Evolutionary conservation across 208 protist genomes (phyloP).

Genomic region (Leptomonas seymouri): DNA sequence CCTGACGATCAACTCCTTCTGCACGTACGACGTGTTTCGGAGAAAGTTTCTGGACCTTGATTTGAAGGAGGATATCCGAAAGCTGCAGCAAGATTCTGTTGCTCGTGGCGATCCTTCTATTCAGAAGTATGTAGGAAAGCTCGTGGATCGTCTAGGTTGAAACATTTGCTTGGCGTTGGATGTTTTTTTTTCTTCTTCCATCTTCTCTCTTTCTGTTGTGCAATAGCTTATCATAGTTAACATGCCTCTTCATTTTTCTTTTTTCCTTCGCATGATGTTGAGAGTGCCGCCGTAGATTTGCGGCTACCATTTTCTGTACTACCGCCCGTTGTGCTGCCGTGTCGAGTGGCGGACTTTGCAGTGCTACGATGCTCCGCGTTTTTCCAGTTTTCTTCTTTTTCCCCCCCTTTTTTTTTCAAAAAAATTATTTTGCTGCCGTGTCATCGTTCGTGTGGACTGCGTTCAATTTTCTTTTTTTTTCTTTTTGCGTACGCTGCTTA

Average conservation of each 20-base stretch:
- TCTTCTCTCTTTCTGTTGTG: neutral
- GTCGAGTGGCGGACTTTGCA: neutral
- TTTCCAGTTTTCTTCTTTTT: neutral
- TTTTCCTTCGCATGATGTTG: slow-evolving; percentile 8
- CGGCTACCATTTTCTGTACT: neutral
- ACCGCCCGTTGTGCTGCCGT: neutral
- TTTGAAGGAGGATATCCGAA: slow-evolving; percentile 52
- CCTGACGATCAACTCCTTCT: slow-evolving; percentile 92
- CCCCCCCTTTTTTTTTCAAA: neutral
- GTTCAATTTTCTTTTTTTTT: neutral
- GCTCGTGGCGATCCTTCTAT: slow-evolving; percentile 59
- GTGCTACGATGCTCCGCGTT: neutral
- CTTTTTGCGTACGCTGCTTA: slow-evolving; percentile 5
- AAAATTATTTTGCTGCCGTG: neutral
- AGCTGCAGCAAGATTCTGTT: slow-evolving; percentile 52
- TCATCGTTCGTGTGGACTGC: too few species aligned
- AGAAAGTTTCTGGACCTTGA: slow-evolving; percentile 58
- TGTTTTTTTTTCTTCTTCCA: slow-evolving; percentile 1
- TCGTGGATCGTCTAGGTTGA: slow-evolving; percentile 28
- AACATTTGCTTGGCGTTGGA: neutral
- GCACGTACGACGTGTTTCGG: slow-evolving; percentile 81
- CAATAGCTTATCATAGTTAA: too few species aligned
- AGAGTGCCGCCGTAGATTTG: slow-evolving; percentile 4
- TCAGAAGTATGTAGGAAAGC: slow-evolving; percentile 64
- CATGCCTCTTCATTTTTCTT: slow-evolving; percentile 35